Percentiles rank a stretch among this genome's conserved stretches.
Conservation (phyloP, 176 grass and related monocot species). For the Raddia distichophylla region DNA sequence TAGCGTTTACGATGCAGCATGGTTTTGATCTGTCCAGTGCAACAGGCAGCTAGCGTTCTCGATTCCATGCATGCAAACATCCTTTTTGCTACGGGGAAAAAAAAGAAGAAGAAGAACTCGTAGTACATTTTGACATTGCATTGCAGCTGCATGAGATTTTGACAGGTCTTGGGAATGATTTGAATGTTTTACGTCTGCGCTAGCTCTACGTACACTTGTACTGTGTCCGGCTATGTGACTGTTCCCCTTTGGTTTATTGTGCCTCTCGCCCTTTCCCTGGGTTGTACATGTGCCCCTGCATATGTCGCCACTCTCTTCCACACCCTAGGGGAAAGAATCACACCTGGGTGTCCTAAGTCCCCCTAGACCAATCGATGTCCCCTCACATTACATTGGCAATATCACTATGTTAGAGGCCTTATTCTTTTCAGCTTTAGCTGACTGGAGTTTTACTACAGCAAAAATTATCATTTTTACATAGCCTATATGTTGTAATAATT, state of each 20-base stretch:
- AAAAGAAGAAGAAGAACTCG: too few species aligned
- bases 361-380: too few species aligned
- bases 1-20: not conserved
- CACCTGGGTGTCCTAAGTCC: too few species aligned
- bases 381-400: too few species aligned
- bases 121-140: not conserved
- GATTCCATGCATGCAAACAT: constrained; percentile 32
- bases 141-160: constrained; percentile 36
- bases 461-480: too few species aligned
- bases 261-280: constrained; percentile 30
- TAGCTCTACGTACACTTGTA: not conserved
- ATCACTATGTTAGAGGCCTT: too few species aligned
- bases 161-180: constrained; percentile 33
- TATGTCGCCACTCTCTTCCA: constrained; percentile 28
- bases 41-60: not conserved
- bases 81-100: not conserved
- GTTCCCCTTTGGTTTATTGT: constrained; percentile 34
- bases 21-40: not conserved
- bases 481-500: too few species aligned
- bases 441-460: too few species aligned
- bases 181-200: constrained; percentile 24
- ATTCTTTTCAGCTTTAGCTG: too few species aligned
- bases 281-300: constrained; percentile 30
- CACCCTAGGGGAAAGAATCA: not conserved
- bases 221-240: constrained; percentile 29